Evolutionary conservation across 148 eudicot species (phyloP).

Genomic region (Fallopia convolvulus): DNA sequence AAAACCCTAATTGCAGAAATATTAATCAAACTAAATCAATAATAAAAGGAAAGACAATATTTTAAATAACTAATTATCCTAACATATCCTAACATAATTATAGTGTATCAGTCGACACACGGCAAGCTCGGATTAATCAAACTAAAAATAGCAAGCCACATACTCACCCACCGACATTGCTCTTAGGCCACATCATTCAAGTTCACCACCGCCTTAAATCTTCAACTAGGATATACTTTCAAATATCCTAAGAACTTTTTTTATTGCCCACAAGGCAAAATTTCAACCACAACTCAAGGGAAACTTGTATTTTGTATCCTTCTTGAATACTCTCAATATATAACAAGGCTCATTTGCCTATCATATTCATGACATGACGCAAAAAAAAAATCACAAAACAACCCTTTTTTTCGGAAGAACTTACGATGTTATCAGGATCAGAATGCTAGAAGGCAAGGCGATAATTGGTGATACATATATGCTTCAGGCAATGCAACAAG

Average conservation of each 20-base stretch:
- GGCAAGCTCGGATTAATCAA: not conserved
- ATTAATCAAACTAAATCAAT: too few relatives aligned
- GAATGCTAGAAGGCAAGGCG: constrained; percentile 30
- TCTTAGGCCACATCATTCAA: not conserved
- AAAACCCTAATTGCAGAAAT: too few relatives aligned
- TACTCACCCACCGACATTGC: not conserved
- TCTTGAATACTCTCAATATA: not conserved
- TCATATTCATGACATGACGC: not conserved
- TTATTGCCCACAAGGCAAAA: not conserved
- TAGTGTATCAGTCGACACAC: too few relatives aligned
- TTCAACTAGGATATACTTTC: not conserved
- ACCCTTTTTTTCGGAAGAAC: too few relatives aligned
- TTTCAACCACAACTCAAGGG: not conserved
- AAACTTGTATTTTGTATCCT: too few relatives aligned
- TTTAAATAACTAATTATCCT: too few relatives aligned
- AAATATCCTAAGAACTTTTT: too few relatives aligned
- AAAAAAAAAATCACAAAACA: too few relatives aligned
- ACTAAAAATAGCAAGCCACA: not conserved
- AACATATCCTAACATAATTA: too few relatives aligned
- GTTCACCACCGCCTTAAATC: not conserved
- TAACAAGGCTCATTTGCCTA: not conserved
- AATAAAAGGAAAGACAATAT: too few relatives aligned
- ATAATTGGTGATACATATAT: constrained; percentile 16
- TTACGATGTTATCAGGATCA: not conserved
- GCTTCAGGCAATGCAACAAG: constrained; percentile 57